A percentile compares a stretch with the other conserved stretches of the same genome.
Conservation (phyloP, 371 early-diverging fungal genomes). For the Mortierella sp. region DNA sequence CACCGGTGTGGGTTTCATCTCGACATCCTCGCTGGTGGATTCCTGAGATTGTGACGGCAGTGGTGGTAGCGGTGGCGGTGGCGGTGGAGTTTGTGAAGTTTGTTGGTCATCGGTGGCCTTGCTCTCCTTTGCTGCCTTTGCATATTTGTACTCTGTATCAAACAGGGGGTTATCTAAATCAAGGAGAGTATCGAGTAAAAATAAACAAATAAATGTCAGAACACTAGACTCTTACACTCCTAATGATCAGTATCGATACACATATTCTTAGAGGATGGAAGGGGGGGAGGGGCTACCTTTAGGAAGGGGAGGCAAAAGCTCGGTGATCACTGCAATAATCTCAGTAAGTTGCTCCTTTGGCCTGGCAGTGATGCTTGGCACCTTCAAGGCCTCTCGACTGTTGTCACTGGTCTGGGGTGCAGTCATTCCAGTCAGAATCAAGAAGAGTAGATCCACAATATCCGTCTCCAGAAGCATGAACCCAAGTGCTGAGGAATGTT, state of each 20-base stretch:
- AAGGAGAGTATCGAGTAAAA: no score
- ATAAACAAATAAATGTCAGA: background rate
- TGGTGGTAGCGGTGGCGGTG: background rate
- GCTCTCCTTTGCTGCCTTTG: conserved; percentile 16
- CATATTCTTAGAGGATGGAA: background rate
- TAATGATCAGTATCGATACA: background rate
- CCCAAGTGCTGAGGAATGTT: conserved; percentile 69
- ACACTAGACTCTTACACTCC: background rate
- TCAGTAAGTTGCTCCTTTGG: conserved; percentile 63
- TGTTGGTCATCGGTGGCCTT: conserved; percentile 15
- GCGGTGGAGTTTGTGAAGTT: background rate
- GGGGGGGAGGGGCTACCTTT: conserved; percentile 48
- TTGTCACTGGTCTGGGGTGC: conserved; percentile 31
- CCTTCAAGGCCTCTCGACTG: conserved; percentile 22
- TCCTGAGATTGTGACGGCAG: conserved; percentile 3
- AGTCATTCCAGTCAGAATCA: conserved; percentile 65
- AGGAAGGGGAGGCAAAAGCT: conserved; percentile 76
- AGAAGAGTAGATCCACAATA: conserved; percentile 65
- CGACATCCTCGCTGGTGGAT: conserved; percentile 18
- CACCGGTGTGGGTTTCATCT: conserved; percentile 14
- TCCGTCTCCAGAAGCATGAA: conserved; percentile 64
- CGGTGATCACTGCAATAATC: conserved; percentile 58
- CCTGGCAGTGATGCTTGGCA: conserved; percentile 54
- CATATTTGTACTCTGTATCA: conserved; percentile 35
- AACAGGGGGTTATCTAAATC: conserved; percentile 30